Evolutionary conservation across 352 stramenopile genomes (phyloP).

Genomic region (Phytophthora pinifolia): DNA sequence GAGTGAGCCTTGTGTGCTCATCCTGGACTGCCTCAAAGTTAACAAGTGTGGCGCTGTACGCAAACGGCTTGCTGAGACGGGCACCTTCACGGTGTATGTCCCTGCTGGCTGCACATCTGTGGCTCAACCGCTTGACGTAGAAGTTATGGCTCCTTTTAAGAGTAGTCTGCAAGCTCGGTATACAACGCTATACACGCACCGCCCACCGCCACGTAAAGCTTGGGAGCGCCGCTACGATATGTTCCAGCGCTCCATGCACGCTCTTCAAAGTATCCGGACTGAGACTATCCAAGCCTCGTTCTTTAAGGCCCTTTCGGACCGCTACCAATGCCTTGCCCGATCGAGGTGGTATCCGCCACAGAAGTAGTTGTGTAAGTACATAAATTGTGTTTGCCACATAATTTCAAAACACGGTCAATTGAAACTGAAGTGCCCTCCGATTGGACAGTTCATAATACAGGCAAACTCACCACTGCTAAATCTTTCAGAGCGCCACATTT

Average conservation of each 20-base stretch:
- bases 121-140: background rate
- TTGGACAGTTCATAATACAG: too few relatives aligned
- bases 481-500: too few relatives aligned
- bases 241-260: background rate
- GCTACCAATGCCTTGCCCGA: too few relatives aligned
- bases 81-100: background rate
- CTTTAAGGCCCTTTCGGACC: background rate
- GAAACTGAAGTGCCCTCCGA: too few relatives aligned
- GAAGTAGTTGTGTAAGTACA: too few relatives aligned
- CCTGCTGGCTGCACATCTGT: background rate
- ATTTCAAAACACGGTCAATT: too few relatives aligned
- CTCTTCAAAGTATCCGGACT: background rate
- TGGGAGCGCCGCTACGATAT: background rate
- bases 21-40: background rate
- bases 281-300: background rate
- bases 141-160: background rate
- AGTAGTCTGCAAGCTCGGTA: background rate
- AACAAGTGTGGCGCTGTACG: background rate
- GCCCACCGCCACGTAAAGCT: background rate
- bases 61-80: background rate
- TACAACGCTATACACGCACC: background rate
- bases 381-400: too few relatives aligned
- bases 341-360: too few relatives aligned
- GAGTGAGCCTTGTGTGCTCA: background rate
- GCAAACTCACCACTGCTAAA: too few relatives aligned